A percentile compares a stretch with the other conserved stretches of the same genome.
These are phyloP conservation scores for Mercurialis annua DNA, from an alignment of 345 rosid genomes.

Conservation along the genomic window DNA sequence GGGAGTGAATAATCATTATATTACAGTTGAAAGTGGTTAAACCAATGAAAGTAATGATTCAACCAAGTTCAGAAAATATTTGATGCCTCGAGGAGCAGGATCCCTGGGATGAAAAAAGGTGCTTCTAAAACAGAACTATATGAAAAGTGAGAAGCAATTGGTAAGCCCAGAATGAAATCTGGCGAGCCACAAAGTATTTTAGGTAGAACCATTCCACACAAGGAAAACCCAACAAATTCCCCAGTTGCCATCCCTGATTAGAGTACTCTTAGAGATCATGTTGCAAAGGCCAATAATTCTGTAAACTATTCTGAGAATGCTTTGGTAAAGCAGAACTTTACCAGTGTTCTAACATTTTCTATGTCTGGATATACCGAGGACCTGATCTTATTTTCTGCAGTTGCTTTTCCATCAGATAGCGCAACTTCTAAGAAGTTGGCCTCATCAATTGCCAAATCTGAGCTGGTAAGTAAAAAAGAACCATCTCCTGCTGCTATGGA, in stretches of 20 bases:
- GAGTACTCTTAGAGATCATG: constrained; percentile 39
- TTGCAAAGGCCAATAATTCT: constrained; percentile 41
- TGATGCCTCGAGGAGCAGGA: constrained; percentile 65
- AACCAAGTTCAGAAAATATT: constrained; percentile 53
- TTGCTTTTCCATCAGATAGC: constrained; percentile 33
- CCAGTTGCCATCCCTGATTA: constrained; percentile 35
- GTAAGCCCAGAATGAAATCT: constrained; percentile 62
- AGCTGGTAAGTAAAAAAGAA: constrained; percentile 23
- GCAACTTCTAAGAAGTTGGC: constrained; percentile 37
- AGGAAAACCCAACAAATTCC: constrained; percentile 34
- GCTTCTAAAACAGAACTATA: constrained; percentile 45
- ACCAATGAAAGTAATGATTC: constrained; percentile 52
- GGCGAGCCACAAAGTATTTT: constrained; percentile 47
- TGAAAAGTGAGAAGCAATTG: constrained; percentile 49
- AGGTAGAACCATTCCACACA: constrained; percentile 45
- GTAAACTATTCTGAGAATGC: constrained; percentile 34
- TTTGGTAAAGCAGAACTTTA: constrained; percentile 35
- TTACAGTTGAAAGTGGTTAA: constrained; percentile 46
- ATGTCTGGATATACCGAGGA: constrained; percentile 43
- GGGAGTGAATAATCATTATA: constrained; percentile 86
- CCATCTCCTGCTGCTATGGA: constrained; percentile 21
- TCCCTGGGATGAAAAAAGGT: constrained; percentile 58
- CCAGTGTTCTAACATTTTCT: constrained; percentile 39
- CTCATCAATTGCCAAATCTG: constrained; percentile 21
- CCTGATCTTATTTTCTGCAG: constrained; percentile 48